Conservation (phyloP, 306 rosid genomes). For the Prunus salicina region DNA sequence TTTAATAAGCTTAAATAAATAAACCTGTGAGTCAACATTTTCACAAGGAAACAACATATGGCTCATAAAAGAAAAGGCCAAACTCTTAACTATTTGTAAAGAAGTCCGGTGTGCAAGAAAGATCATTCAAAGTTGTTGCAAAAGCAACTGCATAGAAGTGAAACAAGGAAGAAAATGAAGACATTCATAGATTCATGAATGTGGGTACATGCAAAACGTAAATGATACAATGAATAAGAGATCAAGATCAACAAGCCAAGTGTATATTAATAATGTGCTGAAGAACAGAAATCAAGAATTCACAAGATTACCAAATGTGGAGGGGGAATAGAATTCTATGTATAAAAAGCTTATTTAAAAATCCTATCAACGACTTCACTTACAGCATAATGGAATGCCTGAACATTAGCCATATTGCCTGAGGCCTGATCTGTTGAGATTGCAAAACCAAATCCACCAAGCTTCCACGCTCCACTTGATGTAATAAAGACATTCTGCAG, state of each 20-base stretch:
- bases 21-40: slow-evolving; percentile 4
- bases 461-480: slow-evolving; percentile 98
- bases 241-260: background rate
- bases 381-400: slow-evolving; percentile 87
- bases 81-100: background rate
- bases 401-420: slow-evolving; percentile 57
- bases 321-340: background rate
- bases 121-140: background rate
- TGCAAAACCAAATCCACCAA: slow-evolving; percentile 94
- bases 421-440: slow-evolving; percentile 57
- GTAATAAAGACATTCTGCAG: slow-evolving; percentile 92
- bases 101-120: background rate
- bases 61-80: background rate
- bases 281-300: background rate
- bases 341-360: slow-evolving; percentile 4
- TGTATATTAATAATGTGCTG: background rate
- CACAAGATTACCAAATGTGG: background rate
- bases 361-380: slow-evolving; percentile 40
- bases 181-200: background rate
- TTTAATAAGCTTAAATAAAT: background rate
- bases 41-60: slow-evolving; percentile 6
- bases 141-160: background rate
- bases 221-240: background rate
- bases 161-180: background rate
- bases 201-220: background rate